phyloP scores from a whole-genome alignment of 805 yeast genomes.

The Saturnispora dispora region DNA sequence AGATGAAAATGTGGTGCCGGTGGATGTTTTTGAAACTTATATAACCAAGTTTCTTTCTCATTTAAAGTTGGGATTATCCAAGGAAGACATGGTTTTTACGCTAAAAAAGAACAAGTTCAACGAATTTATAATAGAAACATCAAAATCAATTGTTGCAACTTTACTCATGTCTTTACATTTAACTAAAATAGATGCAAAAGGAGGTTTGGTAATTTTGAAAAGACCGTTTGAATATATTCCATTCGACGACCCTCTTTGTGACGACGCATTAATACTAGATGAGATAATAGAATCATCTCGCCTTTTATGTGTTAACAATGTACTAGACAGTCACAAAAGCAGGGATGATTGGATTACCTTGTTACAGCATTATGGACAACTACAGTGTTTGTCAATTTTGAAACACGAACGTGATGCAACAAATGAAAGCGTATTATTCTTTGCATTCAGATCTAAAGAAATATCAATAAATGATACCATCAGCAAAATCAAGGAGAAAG shows the following conservation, averaged over 20 bases:
- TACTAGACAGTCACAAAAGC: constrained; percentile 32
- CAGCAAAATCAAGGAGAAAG: constrained; percentile 28
- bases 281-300: constrained; percentile 32
- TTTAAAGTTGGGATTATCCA: constrained; percentile 33
- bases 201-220: constrained; percentile 25
- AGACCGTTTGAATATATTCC: constrained; percentile 40
- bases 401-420: constrained; percentile 42
- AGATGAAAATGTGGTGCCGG: constrained; percentile 12
- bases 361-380: constrained; percentile 32
- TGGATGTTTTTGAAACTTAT: constrained; percentile 34
- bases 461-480: constrained; percentile 20
- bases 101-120: constrained; percentile 16
- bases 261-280: constrained; percentile 12
- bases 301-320: constrained; percentile 28
- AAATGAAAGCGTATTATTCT: constrained; percentile 50
- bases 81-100: constrained; percentile 24
- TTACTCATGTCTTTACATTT: constrained; percentile 37
- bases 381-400: constrained; percentile 35
- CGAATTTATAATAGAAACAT: constrained; percentile 43
- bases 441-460: constrained; percentile 18
- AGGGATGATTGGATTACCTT: constrained; percentile 36
- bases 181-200: constrained; percentile 24
- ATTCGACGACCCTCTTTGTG: constrained; percentile 3
- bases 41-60: constrained; percentile 39
- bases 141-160: constrained; percentile 46